phyloP scores from a whole-genome alignment of 768 basidiomycete species.

The Lactarius hengduanensis region DNA sequence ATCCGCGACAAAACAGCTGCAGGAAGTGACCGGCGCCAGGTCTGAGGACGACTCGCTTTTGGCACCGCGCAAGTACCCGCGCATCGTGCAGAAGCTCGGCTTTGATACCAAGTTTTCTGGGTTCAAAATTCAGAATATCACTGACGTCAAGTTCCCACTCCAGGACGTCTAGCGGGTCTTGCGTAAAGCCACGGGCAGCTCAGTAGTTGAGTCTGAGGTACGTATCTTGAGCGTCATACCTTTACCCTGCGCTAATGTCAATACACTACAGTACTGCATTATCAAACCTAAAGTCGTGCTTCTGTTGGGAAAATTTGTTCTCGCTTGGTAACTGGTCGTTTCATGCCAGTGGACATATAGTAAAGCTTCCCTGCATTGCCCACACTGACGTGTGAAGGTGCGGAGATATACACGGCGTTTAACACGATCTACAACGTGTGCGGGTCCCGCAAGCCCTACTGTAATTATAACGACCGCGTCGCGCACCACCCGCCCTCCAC shows the following conservation, averaged over 20 bases:
- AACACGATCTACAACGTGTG: constrained; percentile 99
- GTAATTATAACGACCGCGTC: constrained; percentile 26
- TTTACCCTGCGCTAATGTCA: constrained; percentile 3
- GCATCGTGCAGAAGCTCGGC: no score
- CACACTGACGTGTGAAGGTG: constrained; percentile 60
- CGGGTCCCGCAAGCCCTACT: constrained; percentile 84
- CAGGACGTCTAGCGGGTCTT: constrained; percentile 80
- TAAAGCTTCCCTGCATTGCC: background rate
- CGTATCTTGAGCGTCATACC: constrained; percentile 31
- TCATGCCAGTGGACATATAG: constrained; percentile 1
- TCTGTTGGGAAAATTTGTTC: constrained; percentile 95
- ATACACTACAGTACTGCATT: constrained; percentile 57
- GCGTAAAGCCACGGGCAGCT: constrained; percentile 98
- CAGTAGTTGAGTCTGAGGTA: constrained; percentile 97
- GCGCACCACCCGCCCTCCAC: constrained; percentile 12
- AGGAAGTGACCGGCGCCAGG: no score
- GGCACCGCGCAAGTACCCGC: no score
- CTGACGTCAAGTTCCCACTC: no score
- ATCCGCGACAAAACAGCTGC: no score
- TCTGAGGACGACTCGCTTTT: no score
- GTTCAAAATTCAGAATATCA: no score
- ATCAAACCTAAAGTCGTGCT: constrained; percentile 99
- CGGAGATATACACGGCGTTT: constrained; percentile 99
- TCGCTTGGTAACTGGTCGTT: constrained; percentile 74
- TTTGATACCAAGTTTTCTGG: no score